A percentile compares a stretch with the other conserved stretches of the same genome.
Conservation (phyloP, 345 rosid species). For the sweet orange (Citrus sinensis) region DNA sequence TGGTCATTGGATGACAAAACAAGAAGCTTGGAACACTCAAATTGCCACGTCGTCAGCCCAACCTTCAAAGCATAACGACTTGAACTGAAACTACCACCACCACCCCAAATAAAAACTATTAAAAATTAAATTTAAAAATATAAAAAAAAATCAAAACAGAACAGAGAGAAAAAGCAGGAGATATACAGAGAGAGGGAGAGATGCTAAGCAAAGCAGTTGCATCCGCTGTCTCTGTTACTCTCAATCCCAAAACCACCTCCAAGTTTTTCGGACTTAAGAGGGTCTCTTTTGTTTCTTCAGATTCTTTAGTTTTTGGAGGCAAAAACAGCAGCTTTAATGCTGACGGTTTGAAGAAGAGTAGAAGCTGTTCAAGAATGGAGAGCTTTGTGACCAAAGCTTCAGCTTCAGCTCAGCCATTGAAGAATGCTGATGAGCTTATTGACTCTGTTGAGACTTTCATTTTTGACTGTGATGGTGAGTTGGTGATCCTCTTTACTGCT, state of each 20-base stretch:
- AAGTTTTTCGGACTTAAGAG: constrained; percentile 16
- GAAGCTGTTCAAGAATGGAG: constrained; percentile 33
- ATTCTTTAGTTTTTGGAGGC: constrained; percentile 12
- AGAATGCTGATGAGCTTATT: constrained; percentile 79
- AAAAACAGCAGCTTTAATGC: neutral
- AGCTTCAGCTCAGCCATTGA: constrained; percentile 64
- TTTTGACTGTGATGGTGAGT: constrained; percentile 94
- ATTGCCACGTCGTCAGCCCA: constrained; percentile 17
- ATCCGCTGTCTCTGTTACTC: constrained; percentile 27
- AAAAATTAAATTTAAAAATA: neutral
- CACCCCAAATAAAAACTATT: neutral
- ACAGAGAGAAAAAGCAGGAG: neutral
- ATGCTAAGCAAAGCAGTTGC: constrained; percentile 45
- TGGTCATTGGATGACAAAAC: constrained; percentile 9
- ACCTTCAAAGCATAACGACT: constrained; percentile 20
- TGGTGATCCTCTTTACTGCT: constrained; percentile 32
- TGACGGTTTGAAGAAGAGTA: constrained; percentile 4
- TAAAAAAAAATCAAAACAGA: neutral
- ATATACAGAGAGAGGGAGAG: neutral
- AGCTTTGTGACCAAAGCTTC: constrained; percentile 26
- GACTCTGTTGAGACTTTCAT: constrained; percentile 89
- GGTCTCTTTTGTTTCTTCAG: constrained; percentile 19
- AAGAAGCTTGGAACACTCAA: constrained; percentile 15
- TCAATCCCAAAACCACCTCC: constrained; percentile 6
- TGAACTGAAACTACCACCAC: constrained; percentile 12